Evolutionary conservation across 2,329 filamentous ascomycete species (phyloP).

Genomic region (Ceratocystis eucalypticola): DNA sequence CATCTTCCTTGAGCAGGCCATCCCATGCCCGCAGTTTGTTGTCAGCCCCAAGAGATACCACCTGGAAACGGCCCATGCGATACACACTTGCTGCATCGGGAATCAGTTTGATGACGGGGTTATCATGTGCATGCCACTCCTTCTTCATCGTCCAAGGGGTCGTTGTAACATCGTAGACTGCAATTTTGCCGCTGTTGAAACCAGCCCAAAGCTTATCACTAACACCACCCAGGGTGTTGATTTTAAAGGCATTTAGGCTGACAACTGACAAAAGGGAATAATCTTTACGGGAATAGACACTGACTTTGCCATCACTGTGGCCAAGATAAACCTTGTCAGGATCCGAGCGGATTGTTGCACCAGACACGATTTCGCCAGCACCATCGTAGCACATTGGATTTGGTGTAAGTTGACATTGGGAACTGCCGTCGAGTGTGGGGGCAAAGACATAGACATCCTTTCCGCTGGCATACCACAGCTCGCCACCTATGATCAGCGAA

Average conservation of each 20-base stretch:
- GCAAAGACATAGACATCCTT: conserved; percentile 78
- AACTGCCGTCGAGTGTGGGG: conserved; percentile 53
- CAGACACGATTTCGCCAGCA: conserved; percentile 77
- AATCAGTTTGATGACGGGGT: conserved; percentile 63
- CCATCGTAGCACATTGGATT: conserved; percentile 56
- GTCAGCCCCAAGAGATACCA: conserved; percentile 77
- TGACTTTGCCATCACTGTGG: conserved; percentile 85
- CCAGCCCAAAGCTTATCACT: conserved; percentile 81
- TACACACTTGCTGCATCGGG: conserved; percentile 73
- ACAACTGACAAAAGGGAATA: conserved; percentile 67
- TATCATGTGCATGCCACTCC: conserved; percentile 85
- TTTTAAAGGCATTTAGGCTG: conserved; percentile 87
- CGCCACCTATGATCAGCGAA: conserved; percentile 71
- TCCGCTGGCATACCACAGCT: conserved; percentile 76
- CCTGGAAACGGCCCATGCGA: conserved; percentile 69
- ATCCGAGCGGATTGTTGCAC: conserved; percentile 59
- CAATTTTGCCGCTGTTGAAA: conserved; percentile 87
- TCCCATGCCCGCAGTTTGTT: conserved; percentile 81
- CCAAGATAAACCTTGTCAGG: conserved; percentile 77
- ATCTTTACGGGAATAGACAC: conserved; percentile 70
- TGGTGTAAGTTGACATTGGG: conserved; percentile 61
- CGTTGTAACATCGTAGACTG: conserved; percentile 72
- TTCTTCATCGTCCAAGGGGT: conserved; percentile 86
- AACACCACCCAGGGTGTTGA: conserved; percentile 71
- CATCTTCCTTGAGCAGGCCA: conserved; percentile 82